Evolutionary conservation across 2,329 filamentous ascomycete species (phyloP).

Genomic region (Thelonectria olida): DNA sequence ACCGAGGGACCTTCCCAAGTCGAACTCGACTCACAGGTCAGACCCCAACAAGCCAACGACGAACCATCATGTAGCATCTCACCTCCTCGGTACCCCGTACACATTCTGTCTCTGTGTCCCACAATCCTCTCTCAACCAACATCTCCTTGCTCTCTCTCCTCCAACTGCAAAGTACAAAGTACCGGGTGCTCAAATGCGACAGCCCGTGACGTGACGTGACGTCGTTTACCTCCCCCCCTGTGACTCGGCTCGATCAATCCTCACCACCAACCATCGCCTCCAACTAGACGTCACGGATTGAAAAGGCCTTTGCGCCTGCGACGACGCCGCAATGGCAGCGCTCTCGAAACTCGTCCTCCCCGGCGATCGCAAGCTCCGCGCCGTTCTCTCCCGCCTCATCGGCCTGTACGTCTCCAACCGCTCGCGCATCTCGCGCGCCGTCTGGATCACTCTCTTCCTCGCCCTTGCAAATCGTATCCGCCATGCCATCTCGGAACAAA

Average conservation of each 20-base stretch:
- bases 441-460: slow-evolving; percentile 84
- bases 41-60: slow-evolving; percentile 11
- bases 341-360: slow-evolving; percentile 76
- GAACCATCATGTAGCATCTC: slow-evolving; percentile 11
- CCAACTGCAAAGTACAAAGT: slow-evolving; percentile 1
- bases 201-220: slow-evolving; percentile 36
- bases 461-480: slow-evolving; percentile 88
- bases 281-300: not conserved
- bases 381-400: slow-evolving; percentile 72
- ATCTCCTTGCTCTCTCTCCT: not conserved
- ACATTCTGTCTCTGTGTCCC: slow-evolving; percentile 7
- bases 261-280: not conserved
- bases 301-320: slow-evolving; percentile 2
- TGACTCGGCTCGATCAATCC: not conserved
- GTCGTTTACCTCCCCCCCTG: slow-evolving; percentile 28
- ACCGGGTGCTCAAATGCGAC: slow-evolving; percentile 23
- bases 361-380: slow-evolving; percentile 71
- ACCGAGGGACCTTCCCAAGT: slow-evolving; percentile 38
- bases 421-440: slow-evolving; percentile 80
- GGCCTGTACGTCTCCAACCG: slow-evolving; percentile 81
- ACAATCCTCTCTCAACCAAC: no score
- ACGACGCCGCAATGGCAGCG: slow-evolving; percentile 67
- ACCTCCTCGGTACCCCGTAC: not conserved
- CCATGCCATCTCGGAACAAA: slow-evolving; percentile 92
- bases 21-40: slow-evolving; percentile 10